Conservation (phyloP, 2,329 filamentous ascomycete genomes). For the Aspergillus sp. region DNA sequence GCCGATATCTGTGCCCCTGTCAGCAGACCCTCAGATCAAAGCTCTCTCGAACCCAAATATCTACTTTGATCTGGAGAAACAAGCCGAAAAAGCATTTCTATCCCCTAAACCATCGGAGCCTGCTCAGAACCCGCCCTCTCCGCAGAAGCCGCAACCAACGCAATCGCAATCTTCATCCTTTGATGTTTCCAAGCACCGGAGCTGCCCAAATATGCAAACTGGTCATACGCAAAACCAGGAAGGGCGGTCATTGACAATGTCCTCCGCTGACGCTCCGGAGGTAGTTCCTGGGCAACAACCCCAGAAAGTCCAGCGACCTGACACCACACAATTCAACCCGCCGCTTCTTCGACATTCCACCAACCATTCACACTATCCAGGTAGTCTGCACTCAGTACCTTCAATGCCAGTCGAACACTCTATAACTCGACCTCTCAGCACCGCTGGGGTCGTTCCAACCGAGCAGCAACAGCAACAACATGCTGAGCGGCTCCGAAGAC, state of each 20-base stretch:
- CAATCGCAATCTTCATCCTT: neutral
- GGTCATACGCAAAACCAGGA: neutral
- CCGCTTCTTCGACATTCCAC: slow-evolving; percentile 9
- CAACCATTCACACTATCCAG: slow-evolving; percentile 21
- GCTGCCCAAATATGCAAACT: neutral
- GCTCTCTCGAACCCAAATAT: slow-evolving; percentile 23
- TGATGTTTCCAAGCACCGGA: neutral
- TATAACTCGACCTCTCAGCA: slow-evolving; percentile 5
- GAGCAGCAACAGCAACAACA: neutral
- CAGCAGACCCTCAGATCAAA: slow-evolving; percentile 30
- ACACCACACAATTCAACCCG: slow-evolving; percentile 12
- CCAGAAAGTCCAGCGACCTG: slow-evolving; percentile 19
- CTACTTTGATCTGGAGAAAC: slow-evolving; percentile 22
- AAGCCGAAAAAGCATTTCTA: slow-evolving; percentile 8
- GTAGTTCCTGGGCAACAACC: slow-evolving; percentile 20
- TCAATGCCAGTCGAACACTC: slow-evolving; percentile 6
- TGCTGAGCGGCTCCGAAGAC: slow-evolving; percentile 4
- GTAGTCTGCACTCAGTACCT: slow-evolving; percentile 12
- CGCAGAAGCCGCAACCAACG: neutral
- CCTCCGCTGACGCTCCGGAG: slow-evolving; percentile 29
- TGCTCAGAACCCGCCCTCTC: neutral
- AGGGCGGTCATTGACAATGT: slow-evolving; percentile 22
- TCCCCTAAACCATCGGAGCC: neutral
- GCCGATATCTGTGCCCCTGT: slow-evolving; percentile 22
- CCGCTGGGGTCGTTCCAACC: slow-evolving; percentile 5